Conservation (phyloP, 305 asterid genomes). For the Fraxinus latifolia region DNA sequence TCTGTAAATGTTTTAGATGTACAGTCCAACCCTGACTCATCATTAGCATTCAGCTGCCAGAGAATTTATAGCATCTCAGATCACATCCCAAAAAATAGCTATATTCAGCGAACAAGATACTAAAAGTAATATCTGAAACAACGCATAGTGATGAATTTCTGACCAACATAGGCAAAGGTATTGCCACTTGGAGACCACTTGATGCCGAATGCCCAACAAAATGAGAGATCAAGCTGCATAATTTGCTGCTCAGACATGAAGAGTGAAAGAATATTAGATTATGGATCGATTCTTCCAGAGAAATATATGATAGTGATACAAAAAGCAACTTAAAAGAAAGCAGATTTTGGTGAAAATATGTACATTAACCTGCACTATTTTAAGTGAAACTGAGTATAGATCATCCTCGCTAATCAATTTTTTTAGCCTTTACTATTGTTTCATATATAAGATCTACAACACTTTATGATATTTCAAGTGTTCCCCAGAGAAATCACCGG, state of each 20-base stretch:
- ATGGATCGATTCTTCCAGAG: constrained; percentile 14
- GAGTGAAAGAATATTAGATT: constrained; percentile 19
- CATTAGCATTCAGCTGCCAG: neutral
- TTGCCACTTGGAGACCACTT: constrained; percentile 96
- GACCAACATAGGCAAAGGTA: constrained; percentile 89
- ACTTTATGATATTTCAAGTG: constrained; percentile 6
- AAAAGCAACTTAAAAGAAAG: constrained; percentile 6
- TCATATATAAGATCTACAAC: constrained; percentile 2
- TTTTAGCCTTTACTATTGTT: neutral
- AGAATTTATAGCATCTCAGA: constrained; percentile 7
- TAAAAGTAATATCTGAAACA: constrained; percentile 15
- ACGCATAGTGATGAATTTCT: constrained; percentile 39
- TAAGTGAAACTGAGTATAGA: neutral
- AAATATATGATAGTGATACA: neutral
- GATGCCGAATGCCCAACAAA: constrained; percentile 94
- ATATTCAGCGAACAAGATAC: constrained; percentile 17
- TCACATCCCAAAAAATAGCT: constrained; percentile 3
- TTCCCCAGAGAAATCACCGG: neutral
- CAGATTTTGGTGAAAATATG: neutral
- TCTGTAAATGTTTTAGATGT: neutral
- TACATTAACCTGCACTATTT: neutral
- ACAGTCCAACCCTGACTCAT: constrained; percentile 15
- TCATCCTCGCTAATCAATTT: constrained; percentile 7
- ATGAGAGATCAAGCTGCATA: constrained; percentile 93
- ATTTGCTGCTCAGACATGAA: constrained; percentile 67